phyloP scores from a whole-genome alignment of 2,329 filamentous ascomycete genomes.

The Gaeumannomyces tritici region DNA sequence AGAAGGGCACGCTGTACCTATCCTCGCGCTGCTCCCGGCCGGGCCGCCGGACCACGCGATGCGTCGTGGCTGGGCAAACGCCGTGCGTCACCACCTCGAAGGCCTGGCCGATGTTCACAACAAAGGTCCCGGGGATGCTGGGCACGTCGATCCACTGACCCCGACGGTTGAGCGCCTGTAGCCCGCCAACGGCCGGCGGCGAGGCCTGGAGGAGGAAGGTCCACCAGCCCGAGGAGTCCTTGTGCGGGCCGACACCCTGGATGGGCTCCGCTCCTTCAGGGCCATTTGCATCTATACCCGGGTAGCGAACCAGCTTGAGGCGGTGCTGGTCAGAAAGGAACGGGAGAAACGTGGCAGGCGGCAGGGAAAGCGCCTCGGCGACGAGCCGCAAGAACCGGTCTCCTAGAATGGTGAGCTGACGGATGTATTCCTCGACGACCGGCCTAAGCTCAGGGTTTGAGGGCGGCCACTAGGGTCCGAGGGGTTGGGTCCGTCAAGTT shows the following conservation, averaged over 20 bases:
- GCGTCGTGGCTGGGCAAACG: conserved; percentile 41
- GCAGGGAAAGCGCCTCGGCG: conserved; percentile 42
- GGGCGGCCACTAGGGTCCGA: conserved; percentile 29
- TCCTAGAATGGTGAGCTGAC: conserved; percentile 38
- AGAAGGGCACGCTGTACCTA: conserved; percentile 33
- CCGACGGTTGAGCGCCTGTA: conserved; percentile 38
- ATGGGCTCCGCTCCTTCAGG: background rate
- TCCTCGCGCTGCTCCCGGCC: conserved; percentile 10
- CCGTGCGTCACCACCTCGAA: conserved; percentile 48
- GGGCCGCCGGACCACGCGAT: conserved; percentile 24
- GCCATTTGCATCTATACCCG: conserved; percentile 9
- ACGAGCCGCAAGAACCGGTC: conserved; percentile 46
- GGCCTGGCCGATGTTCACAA: conserved; percentile 49
- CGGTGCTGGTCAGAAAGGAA: conserved; percentile 49
- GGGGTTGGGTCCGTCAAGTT: too few relatives aligned
- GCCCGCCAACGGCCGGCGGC: conserved; percentile 33
- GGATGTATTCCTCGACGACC: conserved; percentile 38
- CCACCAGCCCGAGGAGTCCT: conserved; percentile 55
- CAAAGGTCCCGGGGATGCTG: conserved; percentile 36
- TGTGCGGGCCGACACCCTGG: conserved; percentile 53
- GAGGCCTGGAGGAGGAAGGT: conserved; percentile 54
- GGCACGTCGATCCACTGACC: conserved; percentile 42
- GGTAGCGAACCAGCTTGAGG: conserved; percentile 48
- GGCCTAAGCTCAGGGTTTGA: conserved; percentile 21
- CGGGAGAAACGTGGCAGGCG: conserved; percentile 35